Evolutionary conservation across 1,284 basidiomycete species (phyloP).

Genomic region (Microbotryum scabiosae): DNA sequence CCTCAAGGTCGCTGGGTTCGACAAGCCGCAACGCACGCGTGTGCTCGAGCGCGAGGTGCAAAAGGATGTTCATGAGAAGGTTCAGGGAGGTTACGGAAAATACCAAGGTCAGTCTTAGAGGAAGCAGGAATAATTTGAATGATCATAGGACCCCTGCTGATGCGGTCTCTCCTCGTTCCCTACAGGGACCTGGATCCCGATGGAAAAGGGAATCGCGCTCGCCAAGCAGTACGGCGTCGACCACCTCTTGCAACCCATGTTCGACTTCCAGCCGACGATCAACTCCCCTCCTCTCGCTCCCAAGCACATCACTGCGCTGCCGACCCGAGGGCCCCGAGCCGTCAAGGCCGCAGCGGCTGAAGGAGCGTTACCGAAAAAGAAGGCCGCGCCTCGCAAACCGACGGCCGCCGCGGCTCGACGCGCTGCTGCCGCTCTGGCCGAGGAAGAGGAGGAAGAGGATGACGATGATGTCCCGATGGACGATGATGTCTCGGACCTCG

Average conservation of each 20-base stretch:
- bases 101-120: conserved; percentile 71
- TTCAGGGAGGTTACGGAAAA: conserved; percentile 98
- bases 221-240: conserved; percentile 93
- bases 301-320: conserved; percentile 76
- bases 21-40: conserved; percentile 95
- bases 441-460: neutral
- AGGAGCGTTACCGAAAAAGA: conserved; percentile 34
- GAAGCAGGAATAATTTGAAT: neutral
- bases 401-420: neutral
- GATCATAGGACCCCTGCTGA: neutral
- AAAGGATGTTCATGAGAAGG: conserved; percentile 98
- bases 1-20: conserved; percentile 96
- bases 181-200: conserved; percentile 95
- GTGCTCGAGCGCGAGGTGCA: conserved; percentile 97
- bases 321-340: conserved; percentile 45
- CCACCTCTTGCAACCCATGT: conserved; percentile 77
- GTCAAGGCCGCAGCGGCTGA: conserved; percentile 33
- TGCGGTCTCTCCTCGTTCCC: neutral
- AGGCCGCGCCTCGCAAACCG: conserved; percentile 12
- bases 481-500: conserved; percentile 24
- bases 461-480: neutral
- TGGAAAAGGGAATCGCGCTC: conserved; percentile 76
- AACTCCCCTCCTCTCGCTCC: conserved; percentile 87
- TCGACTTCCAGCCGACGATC: conserved; percentile 83
- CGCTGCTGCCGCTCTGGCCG: conserved; percentile 14